phyloP scores from a whole-genome alignment of 306 rosid species.

The Cajanus cajan region DNA sequence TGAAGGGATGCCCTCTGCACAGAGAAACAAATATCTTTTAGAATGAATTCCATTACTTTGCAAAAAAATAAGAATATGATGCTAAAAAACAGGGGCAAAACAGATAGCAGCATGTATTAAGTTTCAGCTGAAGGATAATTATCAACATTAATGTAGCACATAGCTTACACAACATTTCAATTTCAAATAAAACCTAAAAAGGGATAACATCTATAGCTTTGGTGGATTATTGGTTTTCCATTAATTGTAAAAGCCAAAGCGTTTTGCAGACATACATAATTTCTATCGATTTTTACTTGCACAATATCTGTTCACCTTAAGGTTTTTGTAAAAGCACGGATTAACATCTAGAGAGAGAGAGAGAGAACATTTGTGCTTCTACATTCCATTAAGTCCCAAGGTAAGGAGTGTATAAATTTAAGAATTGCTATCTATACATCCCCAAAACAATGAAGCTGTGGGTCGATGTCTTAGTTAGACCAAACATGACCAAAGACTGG shows the following conservation, averaged over 20 bases:
- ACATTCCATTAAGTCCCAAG: neutral
- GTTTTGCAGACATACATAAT: neutral
- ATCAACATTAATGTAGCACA: neutral
- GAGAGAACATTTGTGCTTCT: neutral
- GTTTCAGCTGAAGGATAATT: neutral
- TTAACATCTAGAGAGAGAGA: neutral
- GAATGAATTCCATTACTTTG: conserved; percentile 7
- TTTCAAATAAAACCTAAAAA: neutral
- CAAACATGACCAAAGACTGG: neutral
- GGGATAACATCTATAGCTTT: neutral
- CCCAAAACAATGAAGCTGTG: conserved; percentile 15
- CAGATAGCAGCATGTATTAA: conserved; percentile 26
- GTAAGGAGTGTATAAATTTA: neutral
- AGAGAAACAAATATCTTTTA: conserved; percentile 27
- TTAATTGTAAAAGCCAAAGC: neutral
- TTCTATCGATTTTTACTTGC: neutral
- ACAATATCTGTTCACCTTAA: neutral
- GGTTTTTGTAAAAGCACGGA: neutral
- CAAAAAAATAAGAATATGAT: neutral
- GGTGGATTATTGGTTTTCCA: neutral
- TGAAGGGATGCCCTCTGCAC: conserved; percentile 92
- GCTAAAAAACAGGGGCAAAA: neutral
- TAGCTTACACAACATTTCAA: neutral
- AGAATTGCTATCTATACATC: neutral
- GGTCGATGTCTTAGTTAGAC: neutral